Evolutionary conservation across 2,329 filamentous ascomycete genomes (phyloP).

Genomic region (Fusarium newnesense): DNA sequence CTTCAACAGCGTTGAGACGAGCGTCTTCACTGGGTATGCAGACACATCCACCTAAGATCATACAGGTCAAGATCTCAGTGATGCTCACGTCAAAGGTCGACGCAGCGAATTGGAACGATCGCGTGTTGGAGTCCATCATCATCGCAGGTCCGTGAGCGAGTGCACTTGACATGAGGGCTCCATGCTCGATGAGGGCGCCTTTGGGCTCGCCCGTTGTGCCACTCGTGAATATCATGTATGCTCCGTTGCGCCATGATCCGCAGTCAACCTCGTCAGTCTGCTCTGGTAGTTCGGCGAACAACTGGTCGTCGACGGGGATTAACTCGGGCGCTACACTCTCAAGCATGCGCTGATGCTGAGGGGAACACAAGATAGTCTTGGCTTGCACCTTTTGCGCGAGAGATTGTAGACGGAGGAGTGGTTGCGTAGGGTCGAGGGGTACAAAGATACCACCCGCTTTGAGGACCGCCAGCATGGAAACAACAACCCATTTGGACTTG

Average conservation of each 20-base stretch:
- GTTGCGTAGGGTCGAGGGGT: conserved; percentile 37
- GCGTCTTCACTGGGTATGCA: conserved; percentile 52
- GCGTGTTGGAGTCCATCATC: conserved; percentile 39
- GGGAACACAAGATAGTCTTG: conserved; percentile 33
- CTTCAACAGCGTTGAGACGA: conserved; percentile 49
- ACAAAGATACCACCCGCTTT: conserved; percentile 43
- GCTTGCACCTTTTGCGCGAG: conserved; percentile 32
- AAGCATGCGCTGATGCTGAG: conserved; percentile 29
- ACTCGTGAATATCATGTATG: conserved; percentile 40
- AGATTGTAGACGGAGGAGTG: conserved; percentile 22
- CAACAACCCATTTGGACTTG: conserved; percentile 44
- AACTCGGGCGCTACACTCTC: conserved; percentile 20
- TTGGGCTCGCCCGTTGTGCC: conserved; percentile 35
- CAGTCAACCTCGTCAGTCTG: background rate
- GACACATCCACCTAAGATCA: conserved; percentile 46
- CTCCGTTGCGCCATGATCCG: conserved; percentile 23
- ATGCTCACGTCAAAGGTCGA: conserved; percentile 48
- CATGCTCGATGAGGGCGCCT: conserved; percentile 37
- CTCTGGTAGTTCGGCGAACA: conserved; percentile 11
- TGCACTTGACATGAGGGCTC: conserved; percentile 30
- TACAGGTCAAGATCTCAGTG: conserved; percentile 30
- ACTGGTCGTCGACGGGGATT: conserved; percentile 27
- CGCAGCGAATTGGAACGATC: conserved; percentile 49
- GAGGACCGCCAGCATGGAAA: conserved; percentile 43
- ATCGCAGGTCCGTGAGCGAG: conserved; percentile 35